Evolutionary conservation across 345 rosid species (phyloP).

Genomic region (Eucalyptus fibrosa): DNA sequence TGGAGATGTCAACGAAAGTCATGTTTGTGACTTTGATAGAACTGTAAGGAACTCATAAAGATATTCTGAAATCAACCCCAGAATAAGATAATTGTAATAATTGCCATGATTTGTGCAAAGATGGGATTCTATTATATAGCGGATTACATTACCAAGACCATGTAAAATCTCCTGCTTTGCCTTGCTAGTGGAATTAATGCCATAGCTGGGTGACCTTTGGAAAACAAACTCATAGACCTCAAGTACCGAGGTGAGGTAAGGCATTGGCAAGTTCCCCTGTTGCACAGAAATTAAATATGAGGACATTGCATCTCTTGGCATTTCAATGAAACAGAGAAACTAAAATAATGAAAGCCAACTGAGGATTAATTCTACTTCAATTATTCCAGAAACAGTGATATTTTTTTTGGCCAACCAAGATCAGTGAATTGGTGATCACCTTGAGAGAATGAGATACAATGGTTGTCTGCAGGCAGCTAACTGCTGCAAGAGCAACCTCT

Average conservation of each 20-base stretch:
- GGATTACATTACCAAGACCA: conserved; percentile 57
- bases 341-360: not conserved
- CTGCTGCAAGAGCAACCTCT: conserved; percentile 90
- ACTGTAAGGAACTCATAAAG: not conserved
- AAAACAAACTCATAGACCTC: conserved; percentile 75
- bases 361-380: not conserved
- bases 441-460: conserved; percentile 64
- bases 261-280: conserved; percentile 66
- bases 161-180: conserved; percentile 90
- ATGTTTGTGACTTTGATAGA: not conserved
- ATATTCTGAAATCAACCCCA: not conserved
- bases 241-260: conserved; percentile 71
- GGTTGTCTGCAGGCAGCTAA: conserved; percentile 82
- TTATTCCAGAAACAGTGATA: not conserved
- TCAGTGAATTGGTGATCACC: conserved; percentile 23
- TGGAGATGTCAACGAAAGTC: not conserved
- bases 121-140: not conserved
- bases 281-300: not conserved
- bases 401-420: not conserved
- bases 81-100: not conserved
- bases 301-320: not conserved
- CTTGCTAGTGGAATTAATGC: conserved; percentile 45
- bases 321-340: not conserved
- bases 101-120: not conserved
- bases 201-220: conserved; percentile 55